These are phyloP conservation scores for Neurospora tetraspora DNA, from an alignment of 495 filamentous ascomycete genomes.

Conservation along the genomic window DNA sequence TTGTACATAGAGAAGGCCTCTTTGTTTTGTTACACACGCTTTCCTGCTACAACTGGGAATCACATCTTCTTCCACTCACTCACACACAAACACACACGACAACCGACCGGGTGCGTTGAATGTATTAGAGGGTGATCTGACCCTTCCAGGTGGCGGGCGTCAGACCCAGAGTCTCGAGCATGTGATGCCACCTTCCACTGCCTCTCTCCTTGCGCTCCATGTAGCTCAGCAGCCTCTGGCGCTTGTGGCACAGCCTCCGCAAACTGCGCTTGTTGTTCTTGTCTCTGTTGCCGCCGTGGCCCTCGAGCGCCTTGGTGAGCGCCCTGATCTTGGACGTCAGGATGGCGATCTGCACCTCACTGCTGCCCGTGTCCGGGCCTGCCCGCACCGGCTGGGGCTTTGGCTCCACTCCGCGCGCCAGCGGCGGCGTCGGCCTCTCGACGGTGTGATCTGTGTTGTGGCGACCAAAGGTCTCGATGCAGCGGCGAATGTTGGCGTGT, in stretches of 20 bases:
- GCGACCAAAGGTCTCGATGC: slow-evolving; percentile 79
- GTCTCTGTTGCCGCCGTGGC: slow-evolving; percentile 50
- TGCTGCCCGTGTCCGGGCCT: slow-evolving; percentile 83
- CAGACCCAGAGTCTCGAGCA: slow-evolving; percentile 72
- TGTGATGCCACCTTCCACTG: slow-evolving; percentile 74
- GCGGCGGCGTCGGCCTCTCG: slow-evolving; percentile 36
- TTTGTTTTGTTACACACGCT: slow-evolving; percentile 2
- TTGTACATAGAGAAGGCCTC: slow-evolving; percentile 28
- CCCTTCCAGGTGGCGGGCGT: slow-evolving; percentile 78
- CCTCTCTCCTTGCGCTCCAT: slow-evolving; percentile 83
- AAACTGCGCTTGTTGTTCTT: slow-evolving; percentile 93
- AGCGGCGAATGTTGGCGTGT: slow-evolving; percentile 69
- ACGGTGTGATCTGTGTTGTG: slow-evolving; percentile 75
- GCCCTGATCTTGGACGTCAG: slow-evolving; percentile 88
- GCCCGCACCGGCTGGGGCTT: slow-evolving; percentile 53
- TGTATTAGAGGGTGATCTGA: slow-evolving; percentile 63
- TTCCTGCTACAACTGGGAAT: slow-evolving; percentile 1
- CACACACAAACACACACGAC: slow-evolving; percentile 1
- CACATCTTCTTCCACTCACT: neutral
- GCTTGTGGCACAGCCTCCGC: slow-evolving; percentile 70
- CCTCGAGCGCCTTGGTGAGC: slow-evolving; percentile 53
- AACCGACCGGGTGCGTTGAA: neutral
- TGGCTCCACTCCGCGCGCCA: slow-evolving; percentile 26
- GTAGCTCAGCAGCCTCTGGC: slow-evolving; percentile 81
- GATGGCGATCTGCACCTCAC: slow-evolving; percentile 96